phyloP scores from a whole-genome alignment of 345 rosid species.

The Gossypium bickii region DNA sequence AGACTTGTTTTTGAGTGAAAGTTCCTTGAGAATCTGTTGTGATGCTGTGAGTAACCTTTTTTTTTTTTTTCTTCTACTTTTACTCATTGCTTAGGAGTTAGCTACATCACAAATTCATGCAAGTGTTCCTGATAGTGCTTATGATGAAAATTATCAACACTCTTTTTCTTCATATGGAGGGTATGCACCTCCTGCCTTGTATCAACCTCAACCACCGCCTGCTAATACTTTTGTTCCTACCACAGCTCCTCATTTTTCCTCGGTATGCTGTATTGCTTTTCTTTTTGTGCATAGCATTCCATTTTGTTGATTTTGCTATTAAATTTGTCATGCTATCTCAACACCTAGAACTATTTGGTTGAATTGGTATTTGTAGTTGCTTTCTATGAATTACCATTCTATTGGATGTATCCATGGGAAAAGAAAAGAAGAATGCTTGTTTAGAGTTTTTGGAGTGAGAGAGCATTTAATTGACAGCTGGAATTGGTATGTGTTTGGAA shows the following conservation, averaged over 20 bases:
- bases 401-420: background rate
- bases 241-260: slow-evolving; percentile 52
- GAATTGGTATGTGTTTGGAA: background rate
- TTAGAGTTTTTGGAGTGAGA: background rate
- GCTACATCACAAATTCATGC: slow-evolving; percentile 41
- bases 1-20: background rate
- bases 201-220: slow-evolving; percentile 42
- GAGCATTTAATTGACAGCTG: background rate
- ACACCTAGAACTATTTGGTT: background rate
- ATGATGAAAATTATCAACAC: slow-evolving; percentile 61
- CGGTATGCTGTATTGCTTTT: slow-evolving; percentile 39
- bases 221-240: slow-evolving; percentile 61
- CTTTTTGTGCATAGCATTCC: background rate
- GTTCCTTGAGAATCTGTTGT: slow-evolving; percentile 2
- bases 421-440: background rate
- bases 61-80: background rate
- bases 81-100: slow-evolving; percentile 27
- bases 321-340: background rate
- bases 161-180: slow-evolving; percentile 44
- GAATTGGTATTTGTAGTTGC: background rate
- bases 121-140: slow-evolving; percentile 44
- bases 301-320: background rate
- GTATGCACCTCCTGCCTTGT: slow-evolving; percentile 42
- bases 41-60: slow-evolving; percentile 7
- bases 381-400: background rate